A percentile compares a stretch with the other conserved stretches of the same genome.
Evolutionary conservation across 257 asterid species (phyloP).

Genomic region (Parsonsia alboflavescens): DNA sequence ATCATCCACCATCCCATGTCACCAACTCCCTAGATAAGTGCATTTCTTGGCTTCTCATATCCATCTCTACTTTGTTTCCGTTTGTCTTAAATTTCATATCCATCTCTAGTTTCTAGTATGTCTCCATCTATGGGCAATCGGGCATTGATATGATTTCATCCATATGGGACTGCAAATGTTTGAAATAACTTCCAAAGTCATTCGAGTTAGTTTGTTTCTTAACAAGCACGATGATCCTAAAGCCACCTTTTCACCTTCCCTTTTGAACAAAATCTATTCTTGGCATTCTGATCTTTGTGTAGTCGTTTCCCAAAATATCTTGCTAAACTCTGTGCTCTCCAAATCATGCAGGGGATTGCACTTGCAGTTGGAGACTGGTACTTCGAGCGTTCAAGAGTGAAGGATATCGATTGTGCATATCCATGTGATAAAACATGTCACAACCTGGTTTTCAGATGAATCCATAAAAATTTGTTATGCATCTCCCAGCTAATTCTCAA

Average conservation of each 20-base stretch:
- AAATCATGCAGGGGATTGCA: conserved; percentile 58
- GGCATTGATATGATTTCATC: too few species aligned
- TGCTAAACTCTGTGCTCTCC: neutral
- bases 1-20: too few species aligned
- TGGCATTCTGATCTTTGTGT: neutral
- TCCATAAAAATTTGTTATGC: conserved; percentile 8
- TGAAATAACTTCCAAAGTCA: too few species aligned
- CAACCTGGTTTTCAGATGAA: conserved; percentile 69
- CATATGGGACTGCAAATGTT: too few species aligned
- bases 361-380: conserved; percentile 93
- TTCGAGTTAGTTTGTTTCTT: too few species aligned
- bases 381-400: conserved; percentile 47
- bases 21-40: neutral
- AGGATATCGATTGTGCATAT: conserved; percentile 80
- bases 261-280: neutral
- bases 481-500: conserved; percentile 13
- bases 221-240: neutral
- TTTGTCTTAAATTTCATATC: too few species aligned
- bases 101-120: too few species aligned
- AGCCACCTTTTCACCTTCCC: neutral
- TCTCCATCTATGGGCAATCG: too few species aligned
- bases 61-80: neutral
- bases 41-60: neutral
- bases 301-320: neutral
- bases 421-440: conserved; percentile 91